A percentile compares a stretch with the other conserved stretches of the same genome.
phyloP scores from a whole-genome alignment of 208 protist genomes.

The Leishmania tarentolae region DNA sequence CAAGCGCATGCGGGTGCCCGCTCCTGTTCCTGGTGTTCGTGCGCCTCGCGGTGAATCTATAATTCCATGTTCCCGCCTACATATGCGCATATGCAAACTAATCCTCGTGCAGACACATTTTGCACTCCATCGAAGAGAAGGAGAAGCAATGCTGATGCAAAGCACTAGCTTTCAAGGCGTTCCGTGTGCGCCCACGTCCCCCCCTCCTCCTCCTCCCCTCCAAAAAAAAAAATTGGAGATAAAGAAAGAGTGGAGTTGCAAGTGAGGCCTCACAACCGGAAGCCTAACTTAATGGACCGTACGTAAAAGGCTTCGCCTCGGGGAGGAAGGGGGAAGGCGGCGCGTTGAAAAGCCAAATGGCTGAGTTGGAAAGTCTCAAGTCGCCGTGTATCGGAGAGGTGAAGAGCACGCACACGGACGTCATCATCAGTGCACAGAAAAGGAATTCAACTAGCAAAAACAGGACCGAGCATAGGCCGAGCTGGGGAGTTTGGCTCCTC shows the following conservation, averaged over 20 bases:
- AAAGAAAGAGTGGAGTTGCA: neutral
- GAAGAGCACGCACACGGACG: neutral
- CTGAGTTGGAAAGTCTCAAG: neutral
- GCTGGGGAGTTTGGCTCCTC: neutral
- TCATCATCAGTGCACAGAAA: neutral
- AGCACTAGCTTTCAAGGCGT: neutral
- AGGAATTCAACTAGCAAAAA: neutral
- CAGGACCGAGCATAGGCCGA: neutral
- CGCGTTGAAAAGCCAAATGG: neutral
- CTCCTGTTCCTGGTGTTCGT: neutral
- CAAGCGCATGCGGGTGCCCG: neutral
- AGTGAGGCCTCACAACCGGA: neutral
- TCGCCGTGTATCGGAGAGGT: neutral
- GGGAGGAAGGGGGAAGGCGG: neutral
- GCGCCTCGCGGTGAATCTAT: neutral
- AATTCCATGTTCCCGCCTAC: neutral
- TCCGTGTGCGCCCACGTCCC: too few relatives aligned
- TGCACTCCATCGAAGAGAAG: neutral
- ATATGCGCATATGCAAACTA: neutral
- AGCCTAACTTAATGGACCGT: neutral
- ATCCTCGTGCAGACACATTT: neutral
- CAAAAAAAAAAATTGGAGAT: too few relatives aligned
- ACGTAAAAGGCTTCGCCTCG: too few relatives aligned
- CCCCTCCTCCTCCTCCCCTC: too few relatives aligned
- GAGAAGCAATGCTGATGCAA: neutral